Evolutionary conservation across 2,329 filamentous ascomycete species (phyloP), one percentile per base, ranked within the genome.

Genomic region (Orbilia brochopaga): DNA sequence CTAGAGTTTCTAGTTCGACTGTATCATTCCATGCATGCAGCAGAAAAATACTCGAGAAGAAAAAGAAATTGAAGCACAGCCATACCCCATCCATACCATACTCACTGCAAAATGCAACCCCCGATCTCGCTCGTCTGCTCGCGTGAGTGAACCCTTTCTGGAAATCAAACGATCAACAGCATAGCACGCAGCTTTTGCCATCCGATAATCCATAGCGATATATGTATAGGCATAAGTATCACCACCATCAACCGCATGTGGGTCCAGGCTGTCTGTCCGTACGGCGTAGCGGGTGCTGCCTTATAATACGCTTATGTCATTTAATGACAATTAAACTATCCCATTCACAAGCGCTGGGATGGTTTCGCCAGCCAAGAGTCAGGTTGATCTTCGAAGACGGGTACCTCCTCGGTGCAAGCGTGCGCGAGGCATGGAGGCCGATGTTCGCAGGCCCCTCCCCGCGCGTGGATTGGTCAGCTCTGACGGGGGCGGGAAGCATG

Each of bases 281-380:
- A 48, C 21, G 44, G 44, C 44, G 17, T 17, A 5, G 44, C 44
- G 44, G 44, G 11, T 48, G 44, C 44, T 48, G 17, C 44, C 44
- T 17, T 23, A 17, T 17, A 8, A 5, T 23, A 19, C 19, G 11
- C n/a, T 48, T 48, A 21, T 23, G 27, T 32, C 27, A 32, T 32
- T 32, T 32, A 5, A 48, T 48, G 17, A 48, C 44, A 48, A 5
- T 48, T 21, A 21, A 19, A 48, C 11, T 3, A 44, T 44, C 5
- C 40, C 11, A 15, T 21, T 48, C 11, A 17, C 44, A 48, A 32
- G 27, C 27, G 27, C 27, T 8, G 27, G 27, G 27, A 32, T 32
- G 27, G 27, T 32, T 32, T 4, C 8, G 27, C 4, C 3, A 32
- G 27, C 27, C 27, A 32, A 32, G 27, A 3, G 5, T 42, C n/a